A percentile compares a stretch with the other conserved stretches of the same genome.
These are phyloP conservation scores for Penicillium bovifimosum DNA, from an alignment of 495 filamentous ascomycete species.

Conservation along the genomic window DNA sequence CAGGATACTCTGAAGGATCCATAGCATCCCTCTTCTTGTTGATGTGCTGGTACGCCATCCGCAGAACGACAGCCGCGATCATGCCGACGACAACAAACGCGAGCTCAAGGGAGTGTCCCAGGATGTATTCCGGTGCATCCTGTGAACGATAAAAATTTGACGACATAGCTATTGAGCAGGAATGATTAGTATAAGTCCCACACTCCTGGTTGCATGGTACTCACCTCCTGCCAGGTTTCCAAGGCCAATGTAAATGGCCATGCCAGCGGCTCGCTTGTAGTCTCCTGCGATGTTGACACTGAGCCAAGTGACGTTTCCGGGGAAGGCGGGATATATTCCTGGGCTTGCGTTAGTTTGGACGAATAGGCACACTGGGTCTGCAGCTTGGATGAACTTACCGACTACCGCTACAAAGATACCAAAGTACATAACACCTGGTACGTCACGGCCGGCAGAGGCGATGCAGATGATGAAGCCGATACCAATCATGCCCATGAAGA, in stretches of 20 bases:
- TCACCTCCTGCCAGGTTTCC: slow-evolving; percentile 63
- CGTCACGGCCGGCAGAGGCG: slow-evolving; percentile 33
- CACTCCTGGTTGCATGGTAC: background rate
- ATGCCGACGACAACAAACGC: slow-evolving; percentile 60
- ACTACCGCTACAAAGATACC: slow-evolving; percentile 68
- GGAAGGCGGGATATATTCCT: slow-evolving; percentile 44
- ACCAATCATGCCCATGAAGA: slow-evolving; percentile 53
- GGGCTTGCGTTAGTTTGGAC: background rate
- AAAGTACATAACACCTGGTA: slow-evolving; percentile 64
- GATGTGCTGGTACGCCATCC: slow-evolving; percentile 51
- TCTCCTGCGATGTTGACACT: slow-evolving; percentile 65
- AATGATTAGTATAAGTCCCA: slow-evolving; percentile 5
- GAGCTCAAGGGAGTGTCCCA: slow-evolving; percentile 66
- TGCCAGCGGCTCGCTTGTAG: slow-evolving; percentile 65
- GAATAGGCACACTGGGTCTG: background rate
- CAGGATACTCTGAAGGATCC: slow-evolving; percentile 39
- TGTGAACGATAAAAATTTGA: slow-evolving; percentile 68
- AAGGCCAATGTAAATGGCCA: slow-evolving; percentile 70
- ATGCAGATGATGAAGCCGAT: slow-evolving; percentile 61
- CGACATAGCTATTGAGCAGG: slow-evolving; percentile 50
- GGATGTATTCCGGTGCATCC: slow-evolving; percentile 58
- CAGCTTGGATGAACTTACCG: slow-evolving; percentile 49
- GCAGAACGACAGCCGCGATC: slow-evolving; percentile 49
- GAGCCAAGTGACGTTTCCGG: slow-evolving; percentile 67
- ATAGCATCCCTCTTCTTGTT: slow-evolving; percentile 57